Evolutionary conservation across 2,329 filamentous ascomycete species (phyloP), one percentile per base, ranked within the genome.

Genomic region (Ceratocystis harringtonii): DNA sequence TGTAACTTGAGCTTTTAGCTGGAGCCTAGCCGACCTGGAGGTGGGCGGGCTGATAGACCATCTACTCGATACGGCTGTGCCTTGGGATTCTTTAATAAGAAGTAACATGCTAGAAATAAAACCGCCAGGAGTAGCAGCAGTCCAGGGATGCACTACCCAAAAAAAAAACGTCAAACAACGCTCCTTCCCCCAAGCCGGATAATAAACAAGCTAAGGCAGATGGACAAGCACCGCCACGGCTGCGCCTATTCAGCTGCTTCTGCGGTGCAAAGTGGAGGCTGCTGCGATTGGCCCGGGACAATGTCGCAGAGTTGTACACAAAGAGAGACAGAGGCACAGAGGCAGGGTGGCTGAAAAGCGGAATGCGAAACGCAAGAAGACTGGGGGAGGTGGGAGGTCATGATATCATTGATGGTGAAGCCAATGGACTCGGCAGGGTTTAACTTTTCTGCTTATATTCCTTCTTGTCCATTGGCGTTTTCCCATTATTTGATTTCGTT

Each of bases 81-180:
- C 55, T 32, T 22, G 28, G 12, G 4, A 12, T 41, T 7, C 17
- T 58, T 36, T 30, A 58, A 36, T 36, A 58, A 36, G 55, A 30
- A 32, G 55, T 8, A 58, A 58, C 55, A 58, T 30, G 15, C 30
- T 58, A 36, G 55, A 58, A 58, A 58, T 58, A 58, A n/a, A n/a
- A 3, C 45, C 10, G n/a, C 1, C n/a, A 50, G 2, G 45, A 25
- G 22, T n/a, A 50, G n/a, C 50, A 30, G 5, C 2, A 58, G 28
- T 22, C 25, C 15, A 30, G 32, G 55, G 55, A 58, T 30, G 3
- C 15, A 32, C 45, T 17, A 22, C 45, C n/a, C n/a, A 58, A 36
- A 58, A 58, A 58, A 58, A 30, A 25, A 32, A n/a, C 25, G 5
- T 58, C 55, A 58, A 58, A 58, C 30, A 7, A 28, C 17, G n/a